Evolutionary conservation across 768 basidiomycete species (phyloP).

Genomic region (Leucogyrophana mollusca): DNA sequence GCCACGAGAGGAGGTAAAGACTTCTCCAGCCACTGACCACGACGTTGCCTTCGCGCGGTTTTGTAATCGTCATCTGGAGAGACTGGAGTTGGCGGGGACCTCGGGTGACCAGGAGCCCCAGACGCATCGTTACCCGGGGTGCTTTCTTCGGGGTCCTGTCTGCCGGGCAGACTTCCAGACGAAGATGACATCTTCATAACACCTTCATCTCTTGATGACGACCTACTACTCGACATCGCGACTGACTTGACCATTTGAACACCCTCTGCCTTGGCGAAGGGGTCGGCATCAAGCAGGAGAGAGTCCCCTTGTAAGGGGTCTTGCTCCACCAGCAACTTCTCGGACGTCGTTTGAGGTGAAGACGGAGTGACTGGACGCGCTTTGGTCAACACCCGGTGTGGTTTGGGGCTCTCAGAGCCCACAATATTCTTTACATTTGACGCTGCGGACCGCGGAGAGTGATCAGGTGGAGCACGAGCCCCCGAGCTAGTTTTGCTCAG

Average conservation of each 20-base stretch:
- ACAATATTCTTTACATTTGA: conserved; percentile 8
- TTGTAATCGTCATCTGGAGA: conserved; percentile 38
- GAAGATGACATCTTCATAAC: too few species aligned
- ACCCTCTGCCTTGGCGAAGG: conserved; percentile 56
- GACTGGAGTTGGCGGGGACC: conserved; percentile 11
- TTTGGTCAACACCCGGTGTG: conserved; percentile 26
- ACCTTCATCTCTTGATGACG: conserved; percentile 3
- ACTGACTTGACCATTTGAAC: conserved; percentile 43
- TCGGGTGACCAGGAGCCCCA: neutral
- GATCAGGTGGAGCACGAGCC: neutral
- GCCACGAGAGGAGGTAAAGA: conserved; percentile 33
- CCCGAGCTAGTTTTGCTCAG: conserved; percentile 13
- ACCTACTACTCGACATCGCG: conserved; percentile 1
- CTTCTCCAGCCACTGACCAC: conserved; percentile 41
- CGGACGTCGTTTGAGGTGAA: conserved; percentile 1
- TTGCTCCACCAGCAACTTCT: conserved; percentile 9
- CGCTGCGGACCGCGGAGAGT: conserved; percentile 13
- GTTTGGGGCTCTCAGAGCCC: conserved; percentile 14
- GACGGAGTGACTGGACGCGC: conserved; percentile 28
- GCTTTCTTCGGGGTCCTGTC: too few species aligned
- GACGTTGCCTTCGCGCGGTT: conserved; percentile 37
- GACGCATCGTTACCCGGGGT: neutral
- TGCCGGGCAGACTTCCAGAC: too few species aligned
- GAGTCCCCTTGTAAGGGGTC: conserved; percentile 13
- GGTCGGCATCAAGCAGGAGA: conserved; percentile 29